A percentile compares a stretch with the other conserved stretches of the same genome.
Evolutionary conservation across 495 filamentous ascomycete genomes (phyloP).

Genomic region (Polyplosphaeria fusca): DNA sequence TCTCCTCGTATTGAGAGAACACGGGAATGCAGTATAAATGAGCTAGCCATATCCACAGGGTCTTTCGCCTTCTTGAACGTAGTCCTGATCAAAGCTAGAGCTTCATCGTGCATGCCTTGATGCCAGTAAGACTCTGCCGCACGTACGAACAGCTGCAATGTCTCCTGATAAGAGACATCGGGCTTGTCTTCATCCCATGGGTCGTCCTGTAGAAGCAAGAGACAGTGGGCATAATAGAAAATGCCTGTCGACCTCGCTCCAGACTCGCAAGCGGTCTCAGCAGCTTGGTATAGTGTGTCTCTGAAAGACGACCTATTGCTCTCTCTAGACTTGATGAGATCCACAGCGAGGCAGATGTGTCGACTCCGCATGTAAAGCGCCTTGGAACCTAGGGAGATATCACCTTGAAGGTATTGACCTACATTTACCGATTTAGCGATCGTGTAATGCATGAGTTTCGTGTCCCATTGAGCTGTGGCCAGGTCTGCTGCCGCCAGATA

Average conservation of each 20-base stretch:
- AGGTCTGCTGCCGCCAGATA: constrained; percentile 58
- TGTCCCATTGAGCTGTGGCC: constrained; percentile 11
- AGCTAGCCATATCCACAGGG: constrained; percentile 70
- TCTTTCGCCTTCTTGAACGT: constrained; percentile 64
- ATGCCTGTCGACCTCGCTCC: constrained; percentile 75
- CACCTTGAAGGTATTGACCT: constrained; percentile 57
- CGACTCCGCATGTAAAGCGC: constrained; percentile 65
- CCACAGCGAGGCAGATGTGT: constrained; percentile 70
- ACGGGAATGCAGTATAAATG: constrained; percentile 73
- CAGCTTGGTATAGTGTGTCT: constrained; percentile 70
- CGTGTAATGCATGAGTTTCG: constrained; percentile 73
- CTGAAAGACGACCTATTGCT: constrained; percentile 60
- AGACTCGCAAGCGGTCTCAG: constrained; percentile 69
- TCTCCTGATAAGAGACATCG: constrained; percentile 86
- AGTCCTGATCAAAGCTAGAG: constrained; percentile 59
- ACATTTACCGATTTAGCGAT: constrained; percentile 76
- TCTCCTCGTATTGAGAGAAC: constrained; percentile 72
- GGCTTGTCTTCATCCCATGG: constrained; percentile 67
- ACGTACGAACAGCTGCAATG: constrained; percentile 66
- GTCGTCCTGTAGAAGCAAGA: constrained; percentile 71
- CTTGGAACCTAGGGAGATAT: constrained; percentile 21
- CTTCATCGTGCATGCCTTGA: constrained; percentile 62
- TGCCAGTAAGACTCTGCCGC: constrained; percentile 80
- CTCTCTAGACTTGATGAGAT: constrained; percentile 66
- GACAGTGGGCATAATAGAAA: constrained; percentile 71